Evolutionary conservation across 2,329 filamentous ascomycete genomes (phyloP).

Genomic region (Sphaceloma murrayae): DNA sequence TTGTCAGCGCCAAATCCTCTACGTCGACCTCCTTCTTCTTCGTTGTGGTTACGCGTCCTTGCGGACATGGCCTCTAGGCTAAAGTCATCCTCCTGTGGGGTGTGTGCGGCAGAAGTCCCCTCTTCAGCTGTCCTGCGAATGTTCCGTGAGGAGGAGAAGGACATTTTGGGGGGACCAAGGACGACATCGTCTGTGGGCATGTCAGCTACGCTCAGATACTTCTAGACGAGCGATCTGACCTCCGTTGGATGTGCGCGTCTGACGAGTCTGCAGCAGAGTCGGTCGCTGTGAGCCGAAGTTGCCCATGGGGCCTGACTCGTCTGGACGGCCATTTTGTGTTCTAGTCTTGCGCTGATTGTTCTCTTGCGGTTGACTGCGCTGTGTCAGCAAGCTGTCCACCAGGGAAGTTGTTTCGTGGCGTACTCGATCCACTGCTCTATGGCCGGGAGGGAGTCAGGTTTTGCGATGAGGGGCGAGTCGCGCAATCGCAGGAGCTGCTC

Average conservation of each 20-base stretch:
- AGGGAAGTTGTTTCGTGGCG: conserved; percentile 21
- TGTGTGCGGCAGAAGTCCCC: conserved; percentile 29
- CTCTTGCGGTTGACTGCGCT: conserved; percentile 18
- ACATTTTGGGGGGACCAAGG: conserved; percentile 72
- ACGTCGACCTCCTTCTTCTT: conserved; percentile 29
- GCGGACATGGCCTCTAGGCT: conserved; percentile 28
- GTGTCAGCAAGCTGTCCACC: conserved; percentile 7
- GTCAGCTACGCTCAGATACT: conserved; percentile 21
- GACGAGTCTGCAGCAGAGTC: conserved; percentile 25
- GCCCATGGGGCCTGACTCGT: conserved; percentile 29
- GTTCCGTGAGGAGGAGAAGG: conserved; percentile 66
- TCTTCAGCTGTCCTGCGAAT: conserved; percentile 32
- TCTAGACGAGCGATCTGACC: conserved; percentile 8
- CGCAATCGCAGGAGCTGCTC: conserved; percentile 67
- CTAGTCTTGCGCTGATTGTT: conserved; percentile 18
- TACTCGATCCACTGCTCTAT: conserved; percentile 96
- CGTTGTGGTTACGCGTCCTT: conserved; percentile 30
- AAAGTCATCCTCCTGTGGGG: conserved; percentile 30
- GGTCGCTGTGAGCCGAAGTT: conserved; percentile 29
- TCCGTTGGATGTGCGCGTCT: conserved; percentile 16
- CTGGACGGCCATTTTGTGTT: conserved; percentile 18
- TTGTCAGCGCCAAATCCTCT: conserved; percentile 20
- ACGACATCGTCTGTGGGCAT: conserved; percentile 67
- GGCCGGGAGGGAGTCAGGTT: conserved; percentile 68
- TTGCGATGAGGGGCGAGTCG: conserved; percentile 72